These are phyloP conservation scores for Fusarium papillatum DNA, from an alignment of 2,329 filamentous ascomycete species.

Conservation along the genomic window DNA sequence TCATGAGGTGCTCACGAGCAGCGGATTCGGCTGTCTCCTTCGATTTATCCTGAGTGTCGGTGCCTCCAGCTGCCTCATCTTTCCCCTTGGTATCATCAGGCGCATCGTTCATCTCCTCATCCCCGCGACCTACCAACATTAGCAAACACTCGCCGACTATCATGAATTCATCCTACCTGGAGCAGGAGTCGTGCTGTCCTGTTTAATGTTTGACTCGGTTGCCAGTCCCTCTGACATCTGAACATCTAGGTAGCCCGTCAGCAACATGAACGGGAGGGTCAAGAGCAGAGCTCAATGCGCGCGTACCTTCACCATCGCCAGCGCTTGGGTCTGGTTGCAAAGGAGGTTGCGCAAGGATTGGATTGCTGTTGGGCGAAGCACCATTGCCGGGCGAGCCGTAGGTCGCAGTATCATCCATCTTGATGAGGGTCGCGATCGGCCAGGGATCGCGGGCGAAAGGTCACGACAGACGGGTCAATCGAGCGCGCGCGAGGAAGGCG, in stretches of 20 bases:
- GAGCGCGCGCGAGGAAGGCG: slow-evolving; percentile 17
- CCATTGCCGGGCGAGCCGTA: slow-evolving; percentile 71
- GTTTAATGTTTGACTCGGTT: slow-evolving; percentile 67
- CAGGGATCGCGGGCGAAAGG: slow-evolving; percentile 18
- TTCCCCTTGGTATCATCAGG: slow-evolving; percentile 64
- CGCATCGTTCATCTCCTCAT: slow-evolving; percentile 86
- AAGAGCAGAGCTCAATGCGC: slow-evolving; percentile 7
- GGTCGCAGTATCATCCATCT: slow-evolving; percentile 71
- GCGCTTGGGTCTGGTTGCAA: slow-evolving; percentile 59
- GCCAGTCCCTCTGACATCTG: slow-evolving; percentile 70
- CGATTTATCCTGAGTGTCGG: slow-evolving; percentile 72
- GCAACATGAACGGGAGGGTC: slow-evolving; percentile 7
- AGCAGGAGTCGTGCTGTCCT: slow-evolving; percentile 71
- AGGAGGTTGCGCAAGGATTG: slow-evolving; percentile 68
- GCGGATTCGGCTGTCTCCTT: slow-evolving; percentile 88
- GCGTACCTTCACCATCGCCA: slow-evolving; percentile 62
- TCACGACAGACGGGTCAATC: slow-evolving; percentile 32
- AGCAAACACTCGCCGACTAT: slow-evolving; percentile 67
- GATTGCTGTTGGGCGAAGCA: slow-evolving; percentile 69
- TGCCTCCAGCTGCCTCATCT: slow-evolving; percentile 62
- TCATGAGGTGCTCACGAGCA: slow-evolving; percentile 91
- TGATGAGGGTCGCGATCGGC: slow-evolving; percentile 37
- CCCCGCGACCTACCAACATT: slow-evolving; percentile 74
- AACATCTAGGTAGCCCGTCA: slow-evolving; percentile 63
- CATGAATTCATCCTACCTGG: slow-evolving; percentile 58